Percentiles rank a stretch among this genome's conserved stretches.
phyloP scores from a whole-genome alignment of 2,329 filamentous ascomycete genomes.

The Coniochaeta sp. region DNA sequence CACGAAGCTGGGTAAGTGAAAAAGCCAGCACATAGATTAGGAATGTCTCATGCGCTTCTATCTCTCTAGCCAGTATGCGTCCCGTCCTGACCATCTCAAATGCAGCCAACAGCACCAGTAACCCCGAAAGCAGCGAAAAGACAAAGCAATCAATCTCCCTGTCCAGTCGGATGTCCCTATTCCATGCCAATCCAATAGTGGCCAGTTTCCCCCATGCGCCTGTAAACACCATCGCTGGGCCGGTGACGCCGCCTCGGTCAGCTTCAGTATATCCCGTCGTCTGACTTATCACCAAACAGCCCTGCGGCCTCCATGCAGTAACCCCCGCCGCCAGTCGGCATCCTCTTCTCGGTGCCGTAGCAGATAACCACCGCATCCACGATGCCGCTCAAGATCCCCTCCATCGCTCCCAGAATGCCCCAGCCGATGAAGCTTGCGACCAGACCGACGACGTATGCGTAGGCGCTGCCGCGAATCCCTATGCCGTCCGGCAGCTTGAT shows the following conservation, averaged over 20 bases:
- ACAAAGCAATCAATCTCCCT: not conserved
- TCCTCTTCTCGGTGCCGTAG: constrained; percentile 81
- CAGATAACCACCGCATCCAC: constrained; percentile 86
- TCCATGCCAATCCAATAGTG: not conserved
- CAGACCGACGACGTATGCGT: constrained; percentile 89
- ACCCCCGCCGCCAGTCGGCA: constrained; percentile 58
- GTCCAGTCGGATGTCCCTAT: not conserved
- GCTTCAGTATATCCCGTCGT: constrained; percentile 10
- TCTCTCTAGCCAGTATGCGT: not conserved
- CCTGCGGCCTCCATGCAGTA: constrained; percentile 91
- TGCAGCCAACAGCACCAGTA: not conserved
- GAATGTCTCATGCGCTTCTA: not conserved
- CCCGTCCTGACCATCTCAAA: not conserved
- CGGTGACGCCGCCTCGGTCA: not conserved
- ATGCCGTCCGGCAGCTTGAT: constrained; percentile 47
- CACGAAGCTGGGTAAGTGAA: not conserved
- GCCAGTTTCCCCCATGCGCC: not conserved
- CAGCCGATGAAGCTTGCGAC: constrained; percentile 93
- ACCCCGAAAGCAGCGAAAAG: not conserved
- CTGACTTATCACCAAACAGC: constrained; percentile 64
- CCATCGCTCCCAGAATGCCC: constrained; percentile 85
- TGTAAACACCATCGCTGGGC: constrained; percentile 1
- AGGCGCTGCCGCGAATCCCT: constrained; percentile 70
- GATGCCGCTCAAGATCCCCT: constrained; percentile 79
- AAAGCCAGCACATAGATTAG: too few species aligned